Percentiles rank a stretch among this genome's conserved stretches.
Conservation (phyloP, 257 asterid species). For the Solanum sejunctum region DNA sequence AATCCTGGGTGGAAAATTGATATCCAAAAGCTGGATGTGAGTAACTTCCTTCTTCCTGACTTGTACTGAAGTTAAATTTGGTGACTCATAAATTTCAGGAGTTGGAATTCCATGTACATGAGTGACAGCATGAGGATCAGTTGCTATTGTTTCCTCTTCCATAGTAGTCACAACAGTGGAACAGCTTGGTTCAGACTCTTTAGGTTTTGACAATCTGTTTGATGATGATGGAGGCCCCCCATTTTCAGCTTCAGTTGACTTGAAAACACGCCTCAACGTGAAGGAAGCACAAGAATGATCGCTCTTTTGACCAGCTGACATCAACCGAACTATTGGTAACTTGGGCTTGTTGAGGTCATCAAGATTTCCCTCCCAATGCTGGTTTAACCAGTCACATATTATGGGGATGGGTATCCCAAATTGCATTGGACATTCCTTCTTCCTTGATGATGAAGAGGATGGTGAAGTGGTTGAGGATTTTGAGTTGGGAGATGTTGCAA, state of each 20-base stretch:
- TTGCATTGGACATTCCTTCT: conserved; percentile 65
- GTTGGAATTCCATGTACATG: conserved; percentile 57
- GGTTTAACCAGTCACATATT: conserved; percentile 87
- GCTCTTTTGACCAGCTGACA: conserved; percentile 90
- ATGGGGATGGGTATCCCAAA: conserved; percentile 92
- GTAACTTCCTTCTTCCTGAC: conserved; percentile 38
- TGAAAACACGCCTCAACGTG: conserved; percentile 77
- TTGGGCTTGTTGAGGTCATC: conserved; percentile 91
- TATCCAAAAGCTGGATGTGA: conserved; percentile 73
- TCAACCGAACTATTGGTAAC: conserved; percentile 60
- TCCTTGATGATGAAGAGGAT: conserved; percentile 76
- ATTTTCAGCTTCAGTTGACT: conserved; percentile 49
- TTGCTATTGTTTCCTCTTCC: conserved; percentile 20
- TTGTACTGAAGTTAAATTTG: conserved; percentile 42
- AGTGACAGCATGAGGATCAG: conserved; percentile 22
- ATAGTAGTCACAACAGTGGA: conserved; percentile 17
- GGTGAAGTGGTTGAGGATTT: conserved; percentile 66
- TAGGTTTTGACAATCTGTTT: conserved; percentile 19
- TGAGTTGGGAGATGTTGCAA: conserved; percentile 84
- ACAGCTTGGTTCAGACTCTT: conserved; percentile 34
- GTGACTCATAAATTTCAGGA: conserved; percentile 69
- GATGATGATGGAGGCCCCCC: conserved; percentile 54
- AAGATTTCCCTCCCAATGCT: conserved; percentile 92
- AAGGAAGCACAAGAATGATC: conserved; percentile 89
- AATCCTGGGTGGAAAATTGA: conserved; percentile 76